These are phyloP conservation scores for Ophiosphaerella herpotricha DNA, from an alignment of 2,329 filamentous ascomycete species.

Conservation along the genomic window DNA sequence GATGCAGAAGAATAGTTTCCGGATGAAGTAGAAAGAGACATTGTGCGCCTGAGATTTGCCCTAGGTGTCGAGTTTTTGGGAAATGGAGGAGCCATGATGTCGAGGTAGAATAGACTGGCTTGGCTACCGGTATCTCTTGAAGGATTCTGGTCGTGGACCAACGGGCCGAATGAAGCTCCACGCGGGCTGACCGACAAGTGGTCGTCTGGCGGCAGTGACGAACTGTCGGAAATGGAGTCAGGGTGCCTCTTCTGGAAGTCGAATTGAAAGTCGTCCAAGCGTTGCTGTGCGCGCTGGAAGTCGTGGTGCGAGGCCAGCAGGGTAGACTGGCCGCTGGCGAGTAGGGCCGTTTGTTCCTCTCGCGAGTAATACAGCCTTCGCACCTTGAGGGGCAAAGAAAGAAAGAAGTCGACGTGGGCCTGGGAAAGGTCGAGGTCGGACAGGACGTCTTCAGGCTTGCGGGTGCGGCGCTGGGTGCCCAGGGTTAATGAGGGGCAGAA, in stretches of 20 bases:
- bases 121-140: constrained; percentile 13
- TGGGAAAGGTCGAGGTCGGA: constrained; percentile 49
- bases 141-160: constrained; percentile 16
- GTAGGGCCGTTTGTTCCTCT: constrained; percentile 70
- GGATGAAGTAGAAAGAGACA: constrained; percentile 72
- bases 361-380: constrained; percentile 70
- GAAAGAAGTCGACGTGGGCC: constrained; percentile 69
- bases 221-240: constrained; percentile 6
- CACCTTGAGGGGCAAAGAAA: constrained; percentile 73
- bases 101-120: constrained; percentile 31
- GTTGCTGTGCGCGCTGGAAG: constrained; percentile 28
- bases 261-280: constrained; percentile 40
- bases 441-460: constrained; percentile 39
- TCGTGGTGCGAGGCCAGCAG: constrained; percentile 14
- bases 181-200: constrained; percentile 25
- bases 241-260: constrained; percentile 23
- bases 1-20: constrained; percentile 60
- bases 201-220: constrained; percentile 16
- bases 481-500: constrained; percentile 25
- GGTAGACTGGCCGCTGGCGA: constrained; percentile 35
- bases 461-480: constrained; percentile 32
- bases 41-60: constrained; percentile 58
- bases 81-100: constrained; percentile 29
- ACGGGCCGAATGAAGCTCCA: constrained; percentile 12
- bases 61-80: constrained; percentile 24